Evolutionary conservation across 139 green algal species (phyloP).

Genomic region (Nannochloris sp.): DNA sequence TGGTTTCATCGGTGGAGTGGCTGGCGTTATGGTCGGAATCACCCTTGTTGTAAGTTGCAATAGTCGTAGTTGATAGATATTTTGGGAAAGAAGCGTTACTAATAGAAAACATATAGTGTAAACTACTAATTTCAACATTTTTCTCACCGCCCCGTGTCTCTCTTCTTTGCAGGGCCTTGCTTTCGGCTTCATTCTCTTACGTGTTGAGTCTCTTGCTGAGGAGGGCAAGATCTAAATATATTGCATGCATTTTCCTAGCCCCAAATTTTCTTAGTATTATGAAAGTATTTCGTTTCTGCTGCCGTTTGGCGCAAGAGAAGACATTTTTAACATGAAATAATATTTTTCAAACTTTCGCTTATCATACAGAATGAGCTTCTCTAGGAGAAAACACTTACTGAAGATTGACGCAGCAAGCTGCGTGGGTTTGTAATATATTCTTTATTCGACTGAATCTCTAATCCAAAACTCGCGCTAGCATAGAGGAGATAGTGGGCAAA

Average conservation of each 20-base stretch:
- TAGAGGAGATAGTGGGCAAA: too few species aligned
- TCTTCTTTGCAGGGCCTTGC: slow-evolving; percentile 76
- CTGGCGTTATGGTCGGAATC: slow-evolving; percentile 72
- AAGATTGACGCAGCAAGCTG: too few species aligned
- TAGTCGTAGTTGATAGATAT: not conserved
- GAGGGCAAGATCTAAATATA: slow-evolving; percentile 73
- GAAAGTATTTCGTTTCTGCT: too few species aligned
- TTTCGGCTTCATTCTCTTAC: slow-evolving; percentile 89
- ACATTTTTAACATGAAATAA: not conserved
- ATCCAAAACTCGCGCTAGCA: too few species aligned
- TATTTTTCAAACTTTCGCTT: not conserved
- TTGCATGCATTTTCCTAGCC: not conserved
- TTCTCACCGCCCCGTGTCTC: not conserved
- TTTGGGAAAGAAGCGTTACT: not conserved
- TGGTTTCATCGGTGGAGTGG: slow-evolving; percentile 68
- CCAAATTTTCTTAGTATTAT: too few species aligned
- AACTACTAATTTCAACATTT: not conserved
- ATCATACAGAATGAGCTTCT: too few species aligned
- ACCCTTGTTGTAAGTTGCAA: slow-evolving; percentile 70
- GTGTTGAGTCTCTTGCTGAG: slow-evolving; percentile 81
- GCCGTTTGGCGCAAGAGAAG: not conserved
- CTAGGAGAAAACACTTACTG: too few species aligned
- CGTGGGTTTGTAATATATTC: too few species aligned
- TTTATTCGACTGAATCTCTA: too few species aligned
- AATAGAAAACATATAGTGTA: not conserved